Percentiles rank a stretch among this genome's conserved stretches.
These are phyloP conservation scores for Hippophae rhamnoides DNA, from an alignment of 306 rosid genomes.

Conservation along the genomic window DNA sequence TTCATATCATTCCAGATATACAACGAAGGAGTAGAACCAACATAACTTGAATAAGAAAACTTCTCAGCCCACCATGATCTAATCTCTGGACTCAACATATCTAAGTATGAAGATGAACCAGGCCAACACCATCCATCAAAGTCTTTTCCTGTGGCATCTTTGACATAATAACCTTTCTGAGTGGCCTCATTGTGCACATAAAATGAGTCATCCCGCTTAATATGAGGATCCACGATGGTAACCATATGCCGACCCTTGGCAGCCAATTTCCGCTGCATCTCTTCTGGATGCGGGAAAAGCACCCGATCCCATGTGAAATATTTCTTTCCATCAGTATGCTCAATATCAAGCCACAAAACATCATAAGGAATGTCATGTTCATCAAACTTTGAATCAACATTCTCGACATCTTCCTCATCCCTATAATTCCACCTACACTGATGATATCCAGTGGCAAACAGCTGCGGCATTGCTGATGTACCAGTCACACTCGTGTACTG, in stretches of 20 bases:
- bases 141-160: slow-evolving; percentile 79
- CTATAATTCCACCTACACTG: slow-evolving; percentile 96
- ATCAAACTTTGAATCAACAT: slow-evolving; percentile 86
- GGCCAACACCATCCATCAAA: slow-evolving; percentile 99
- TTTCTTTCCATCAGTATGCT: slow-evolving; percentile 86
- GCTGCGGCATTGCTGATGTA: slow-evolving; percentile 63
- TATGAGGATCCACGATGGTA: slow-evolving; percentile 92
- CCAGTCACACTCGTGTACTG: slow-evolving; percentile 85
- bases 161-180: slow-evolving; percentile 73
- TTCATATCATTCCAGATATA: slow-evolving; percentile 99
- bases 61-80: slow-evolving; percentile 92
- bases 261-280: slow-evolving; percentile 82
- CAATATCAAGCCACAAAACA: slow-evolving; percentile 97
- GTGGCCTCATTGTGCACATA: slow-evolving; percentile 74
- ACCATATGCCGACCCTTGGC: slow-evolving; percentile 88
- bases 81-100: slow-evolving; percentile 60
- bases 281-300: slow-evolving; percentile 83
- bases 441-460: slow-evolving; percentile 76
- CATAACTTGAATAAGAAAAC: slow-evolving; percentile 58
- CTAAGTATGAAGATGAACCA: slow-evolving; percentile 84
- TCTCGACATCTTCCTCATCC: slow-evolving; percentile 86
- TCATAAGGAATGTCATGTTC: slow-evolving; percentile 89
- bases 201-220: slow-evolving; percentile 65
- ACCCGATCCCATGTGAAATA: slow-evolving; percentile 80
- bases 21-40: slow-evolving; percentile 84